Evolutionary conservation across 1,284 basidiomycete species (phyloP).

Genomic region (Chalciporus sp.): DNA sequence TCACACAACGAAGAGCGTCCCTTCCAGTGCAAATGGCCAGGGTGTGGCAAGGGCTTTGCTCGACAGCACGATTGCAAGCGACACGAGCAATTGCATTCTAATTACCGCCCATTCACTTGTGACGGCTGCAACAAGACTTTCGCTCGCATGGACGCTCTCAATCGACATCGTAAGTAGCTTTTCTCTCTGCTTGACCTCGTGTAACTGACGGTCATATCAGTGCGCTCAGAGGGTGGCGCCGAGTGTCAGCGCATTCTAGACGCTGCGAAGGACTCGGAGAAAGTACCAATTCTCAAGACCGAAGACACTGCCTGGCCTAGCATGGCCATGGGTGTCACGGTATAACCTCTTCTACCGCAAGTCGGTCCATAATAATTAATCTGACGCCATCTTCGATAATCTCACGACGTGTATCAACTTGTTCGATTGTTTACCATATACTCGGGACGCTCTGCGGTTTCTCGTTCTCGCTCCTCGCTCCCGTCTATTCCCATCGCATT

Average conservation of each 20-base stretch:
- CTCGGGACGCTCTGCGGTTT: conserved; percentile 31
- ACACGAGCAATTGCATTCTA: conserved; percentile 79
- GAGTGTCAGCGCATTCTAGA: conserved; percentile 50
- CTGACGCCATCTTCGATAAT: conserved; percentile 23
- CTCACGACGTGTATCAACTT: conserved; percentile 12
- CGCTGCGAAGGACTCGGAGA: conserved; percentile 30
- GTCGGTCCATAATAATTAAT: conserved; percentile 15
- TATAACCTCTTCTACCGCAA: conserved; percentile 23
- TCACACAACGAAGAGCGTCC: conserved; percentile 86
- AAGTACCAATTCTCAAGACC: conserved; percentile 22
- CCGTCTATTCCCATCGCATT: conserved; percentile 11
- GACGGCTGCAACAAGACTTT: conserved; percentile 80
- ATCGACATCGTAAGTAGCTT: conserved; percentile 65
- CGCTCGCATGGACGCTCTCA: conserved; percentile 78
- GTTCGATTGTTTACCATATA: conserved; percentile 26
- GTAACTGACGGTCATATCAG: conserved; percentile 29
- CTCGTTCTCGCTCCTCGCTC: conserved; percentile 8
- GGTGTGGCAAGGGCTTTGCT: conserved; percentile 83
- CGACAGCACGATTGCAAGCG: conserved; percentile 84
- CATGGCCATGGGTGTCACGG: conserved; percentile 31
- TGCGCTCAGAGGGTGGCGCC: conserved; percentile 58
- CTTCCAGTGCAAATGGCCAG: conserved; percentile 84
- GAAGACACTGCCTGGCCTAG: conserved; percentile 30
- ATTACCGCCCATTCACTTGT: conserved; percentile 75
- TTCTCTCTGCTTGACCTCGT: neutral